Conservation (phyloP, 305 asterid genomes). For the Fraxinus latifolia region DNA sequence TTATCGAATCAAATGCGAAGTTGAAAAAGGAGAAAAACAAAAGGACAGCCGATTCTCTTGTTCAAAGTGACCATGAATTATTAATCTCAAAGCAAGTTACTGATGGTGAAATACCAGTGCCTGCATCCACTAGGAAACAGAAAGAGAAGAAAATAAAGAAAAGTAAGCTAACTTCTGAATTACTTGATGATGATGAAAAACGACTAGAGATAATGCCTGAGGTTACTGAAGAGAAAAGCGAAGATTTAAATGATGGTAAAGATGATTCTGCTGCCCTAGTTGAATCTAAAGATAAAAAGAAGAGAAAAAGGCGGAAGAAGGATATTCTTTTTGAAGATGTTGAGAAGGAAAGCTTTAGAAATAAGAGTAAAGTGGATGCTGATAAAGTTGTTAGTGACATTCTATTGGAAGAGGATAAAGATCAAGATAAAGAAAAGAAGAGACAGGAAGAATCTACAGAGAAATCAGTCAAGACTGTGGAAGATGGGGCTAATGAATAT, state of each 20-base stretch:
- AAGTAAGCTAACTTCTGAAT: slow-evolving; percentile 29
- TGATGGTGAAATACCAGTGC: slow-evolving; percentile 28
- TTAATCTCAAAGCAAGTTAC: slow-evolving; percentile 20
- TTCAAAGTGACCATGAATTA: slow-evolving; percentile 3
- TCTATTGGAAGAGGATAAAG: slow-evolving; percentile 4
- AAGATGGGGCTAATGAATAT: slow-evolving; percentile 36
- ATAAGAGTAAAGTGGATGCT: neutral
- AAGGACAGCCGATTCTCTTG: slow-evolving; percentile 6
- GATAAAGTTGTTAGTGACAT: neutral
- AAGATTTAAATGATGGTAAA: slow-evolving; percentile 15
- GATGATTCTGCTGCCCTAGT: slow-evolving; percentile 16
- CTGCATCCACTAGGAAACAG: slow-evolving; percentile 31
- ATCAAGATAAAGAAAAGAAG: slow-evolving; percentile 24
- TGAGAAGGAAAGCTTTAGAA: neutral
- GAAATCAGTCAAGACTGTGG: slow-evolving; percentile 33
- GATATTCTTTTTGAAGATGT: slow-evolving; percentile 19
- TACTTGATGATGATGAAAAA: slow-evolving; percentile 24
- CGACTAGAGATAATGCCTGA: slow-evolving; percentile 18
- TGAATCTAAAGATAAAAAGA: slow-evolving; percentile 32
- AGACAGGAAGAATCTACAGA: slow-evolving; percentile 17
- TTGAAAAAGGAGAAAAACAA: slow-evolving; percentile 20
- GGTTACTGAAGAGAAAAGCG: slow-evolving; percentile 20
- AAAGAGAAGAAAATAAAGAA: slow-evolving; percentile 52
- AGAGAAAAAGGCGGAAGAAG: slow-evolving; percentile 24
- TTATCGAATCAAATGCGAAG: slow-evolving; percentile 19